Conservation (phyloP, 1,284 basidiomycete genomes). For the Mycena citricolor region DNA sequence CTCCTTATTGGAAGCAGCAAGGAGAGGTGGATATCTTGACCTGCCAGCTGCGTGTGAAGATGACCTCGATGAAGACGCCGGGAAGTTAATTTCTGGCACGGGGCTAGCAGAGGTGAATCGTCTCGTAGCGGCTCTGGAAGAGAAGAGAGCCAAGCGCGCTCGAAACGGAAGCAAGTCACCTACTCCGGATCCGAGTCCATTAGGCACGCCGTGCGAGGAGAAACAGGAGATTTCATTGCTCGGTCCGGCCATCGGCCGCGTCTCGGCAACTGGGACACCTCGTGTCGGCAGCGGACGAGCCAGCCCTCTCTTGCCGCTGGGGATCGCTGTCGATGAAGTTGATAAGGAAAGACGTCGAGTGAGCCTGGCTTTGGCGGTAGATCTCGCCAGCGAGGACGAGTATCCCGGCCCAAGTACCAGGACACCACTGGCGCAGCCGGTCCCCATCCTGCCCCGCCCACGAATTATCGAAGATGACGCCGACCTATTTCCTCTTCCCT, state of each 20-base stretch:
- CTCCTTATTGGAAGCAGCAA: slow-evolving; percentile 4
- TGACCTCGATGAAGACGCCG: not conserved
- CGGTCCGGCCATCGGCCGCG: slow-evolving; percentile 10
- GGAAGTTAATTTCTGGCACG: slow-evolving; percentile 7
- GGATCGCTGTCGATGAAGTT: slow-evolving; percentile 23
- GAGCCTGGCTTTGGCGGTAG: slow-evolving; percentile 6
- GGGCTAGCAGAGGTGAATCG: slow-evolving; percentile 19
- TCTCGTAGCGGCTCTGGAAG: slow-evolving; percentile 19
- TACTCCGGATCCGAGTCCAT: too few species aligned
- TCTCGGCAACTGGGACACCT: not conserved
- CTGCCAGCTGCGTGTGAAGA: not conserved
- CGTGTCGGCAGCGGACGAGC: slow-evolving; percentile 9
- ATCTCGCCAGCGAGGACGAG: slow-evolving; percentile 3
- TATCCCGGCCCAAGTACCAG: too few species aligned
- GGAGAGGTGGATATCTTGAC: slow-evolving; percentile 6
- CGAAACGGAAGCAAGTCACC: too few species aligned
- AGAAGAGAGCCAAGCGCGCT: slow-evolving; percentile 3
- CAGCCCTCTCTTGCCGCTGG: slow-evolving; percentile 18
- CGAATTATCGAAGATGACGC: slow-evolving; percentile 54
- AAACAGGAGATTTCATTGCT: too few species aligned
- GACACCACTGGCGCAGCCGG: too few species aligned
- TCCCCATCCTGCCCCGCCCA: too few species aligned
- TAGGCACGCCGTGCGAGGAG: slow-evolving; percentile 11
- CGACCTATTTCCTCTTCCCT: slow-evolving; percentile 56
- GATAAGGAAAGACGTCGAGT: slow-evolving; percentile 18